phyloP scores from a whole-genome alignment of 805 yeast species.

The Metschnikowia similis region DNA sequence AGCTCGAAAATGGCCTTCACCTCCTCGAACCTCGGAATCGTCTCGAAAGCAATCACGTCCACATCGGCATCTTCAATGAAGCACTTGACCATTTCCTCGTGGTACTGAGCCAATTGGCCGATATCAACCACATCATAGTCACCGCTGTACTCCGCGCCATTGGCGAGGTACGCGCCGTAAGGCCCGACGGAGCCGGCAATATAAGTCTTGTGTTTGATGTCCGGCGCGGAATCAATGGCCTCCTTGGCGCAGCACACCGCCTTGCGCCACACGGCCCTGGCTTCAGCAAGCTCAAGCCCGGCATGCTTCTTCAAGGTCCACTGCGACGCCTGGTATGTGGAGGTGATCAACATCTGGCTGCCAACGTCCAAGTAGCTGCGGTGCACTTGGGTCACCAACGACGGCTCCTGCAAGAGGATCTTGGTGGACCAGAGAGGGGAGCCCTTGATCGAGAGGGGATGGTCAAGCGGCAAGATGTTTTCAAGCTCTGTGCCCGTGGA shows the following conservation, averaged over 20 bases:
- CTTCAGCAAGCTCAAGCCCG: conserved; percentile 8
- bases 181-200: conserved; percentile 74
- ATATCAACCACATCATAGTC: conserved; percentile 44
- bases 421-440: conserved; percentile 20
- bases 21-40: conserved; percentile 63
- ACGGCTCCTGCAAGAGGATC: conserved; percentile 16
- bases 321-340: conserved; percentile 19
- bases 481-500: conserved; percentile 19
- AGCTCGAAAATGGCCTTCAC: conserved; percentile 45
- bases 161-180: conserved; percentile 64
- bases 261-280: conserved; percentile 14
- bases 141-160: conserved; percentile 74
- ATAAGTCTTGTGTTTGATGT: conserved; percentile 10
- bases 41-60: conserved; percentile 64
- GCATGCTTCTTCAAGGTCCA: conserved; percentile 14
- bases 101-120: conserved; percentile 46
- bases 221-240: conserved; percentile 5
- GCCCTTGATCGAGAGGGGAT: conserved; percentile 17
- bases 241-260: conserved; percentile 14
- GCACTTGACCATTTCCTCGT: conserved; percentile 41
- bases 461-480: conserved; percentile 12
- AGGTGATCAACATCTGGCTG: conserved; percentile 16
- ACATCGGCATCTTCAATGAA: conserved; percentile 37
- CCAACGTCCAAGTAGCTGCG: conserved; percentile 15
- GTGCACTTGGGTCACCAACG: conserved; percentile 14